Percentiles rank a stretch among this genome's conserved stretches.
These are phyloP conservation scores for Mycena chlorophos DNA, from an alignment of 768 basidiomycete genomes.

Conservation along the genomic window DNA sequence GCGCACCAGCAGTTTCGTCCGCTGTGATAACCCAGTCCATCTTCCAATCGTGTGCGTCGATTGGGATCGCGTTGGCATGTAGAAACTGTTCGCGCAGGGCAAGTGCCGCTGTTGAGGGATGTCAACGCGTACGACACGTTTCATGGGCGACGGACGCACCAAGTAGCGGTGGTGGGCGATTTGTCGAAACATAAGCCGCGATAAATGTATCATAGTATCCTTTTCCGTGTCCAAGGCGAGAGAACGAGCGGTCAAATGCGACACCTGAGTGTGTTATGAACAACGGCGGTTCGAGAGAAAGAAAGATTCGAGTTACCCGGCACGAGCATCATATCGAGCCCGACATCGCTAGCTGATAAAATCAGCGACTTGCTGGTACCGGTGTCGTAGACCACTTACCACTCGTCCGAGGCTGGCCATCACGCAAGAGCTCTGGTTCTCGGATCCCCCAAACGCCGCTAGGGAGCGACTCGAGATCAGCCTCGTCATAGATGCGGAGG, in stretches of 20 bases:
- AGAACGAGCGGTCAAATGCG: conserved; percentile 68
- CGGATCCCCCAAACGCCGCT: conserved; percentile 74
- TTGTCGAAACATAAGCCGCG: conserved; percentile 47
- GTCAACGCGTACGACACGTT: conserved; percentile 15
- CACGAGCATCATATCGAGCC: conserved; percentile 63
- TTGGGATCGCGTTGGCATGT: conserved; percentile 51
- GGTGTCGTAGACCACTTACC: conserved; percentile 42
- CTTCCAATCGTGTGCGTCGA: conserved; percentile 58
- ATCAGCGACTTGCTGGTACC: conserved; percentile 5
- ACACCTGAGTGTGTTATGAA: conserved; percentile 43
- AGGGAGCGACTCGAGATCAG: conserved; percentile 60
- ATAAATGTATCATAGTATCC: conserved; percentile 83
- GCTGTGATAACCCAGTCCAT: conserved; percentile 62
- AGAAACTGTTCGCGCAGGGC: conserved; percentile 65
- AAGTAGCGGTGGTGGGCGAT: conserved; percentile 52
- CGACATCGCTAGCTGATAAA: conserved; percentile 37
- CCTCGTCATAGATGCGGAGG: conserved; percentile 55
- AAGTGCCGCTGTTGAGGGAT: conserved; percentile 53
- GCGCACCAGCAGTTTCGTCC: conserved; percentile 30
- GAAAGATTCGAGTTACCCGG: conserved; percentile 49
- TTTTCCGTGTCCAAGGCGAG: conserved; percentile 79
- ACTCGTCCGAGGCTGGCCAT: conserved; percentile 45
- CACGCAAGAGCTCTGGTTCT: conserved; percentile 55
- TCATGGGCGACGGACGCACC: conserved; percentile 41
- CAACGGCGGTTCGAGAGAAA: not conserved